These are phyloP conservation scores for Guillardia theta DNA, from an alignment of 78 protist species.

Conservation along the genomic window DNA sequence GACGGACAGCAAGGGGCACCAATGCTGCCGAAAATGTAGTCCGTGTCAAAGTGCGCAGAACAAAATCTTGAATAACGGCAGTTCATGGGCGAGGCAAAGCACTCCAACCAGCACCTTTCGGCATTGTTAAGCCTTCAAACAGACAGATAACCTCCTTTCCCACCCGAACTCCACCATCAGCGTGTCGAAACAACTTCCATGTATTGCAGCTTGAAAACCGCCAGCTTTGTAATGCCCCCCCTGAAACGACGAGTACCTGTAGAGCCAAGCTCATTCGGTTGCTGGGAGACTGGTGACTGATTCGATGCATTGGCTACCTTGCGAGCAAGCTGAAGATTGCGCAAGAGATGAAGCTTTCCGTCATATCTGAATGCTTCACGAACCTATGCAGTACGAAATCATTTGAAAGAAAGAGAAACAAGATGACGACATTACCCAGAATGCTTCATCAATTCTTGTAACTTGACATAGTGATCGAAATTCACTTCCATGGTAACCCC, in stretches of 20 bases:
- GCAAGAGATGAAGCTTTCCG: too few relatives aligned
- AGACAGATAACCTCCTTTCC: too few relatives aligned
- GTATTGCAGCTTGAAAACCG: neutral
- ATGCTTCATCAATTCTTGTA: neutral
- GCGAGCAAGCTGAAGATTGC: too few relatives aligned
- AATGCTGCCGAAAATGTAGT: neutral
- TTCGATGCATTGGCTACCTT: too few relatives aligned
- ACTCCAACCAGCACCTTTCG: neutral
- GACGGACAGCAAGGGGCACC: too few relatives aligned
- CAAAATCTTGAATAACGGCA: neutral
- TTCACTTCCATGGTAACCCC: neutral
- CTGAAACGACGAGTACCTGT: neutral
- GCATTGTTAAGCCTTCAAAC: too few relatives aligned
- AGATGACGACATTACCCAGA: too few relatives aligned
- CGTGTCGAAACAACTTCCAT: neutral
- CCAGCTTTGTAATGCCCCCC: neutral
- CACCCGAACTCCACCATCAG: neutral
- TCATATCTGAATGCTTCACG: too few relatives aligned
- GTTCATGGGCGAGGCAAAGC: constrained; percentile 27
- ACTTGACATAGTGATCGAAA: neutral
- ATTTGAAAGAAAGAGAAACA: too few relatives aligned
- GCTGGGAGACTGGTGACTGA: too few relatives aligned
- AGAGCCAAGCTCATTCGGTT: too few relatives aligned
- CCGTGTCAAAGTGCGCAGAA: neutral
- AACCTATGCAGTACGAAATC: too few relatives aligned